Conservation (phyloP, 2,329 filamentous ascomycete species). For the Claviceps fusiformis region DNA sequence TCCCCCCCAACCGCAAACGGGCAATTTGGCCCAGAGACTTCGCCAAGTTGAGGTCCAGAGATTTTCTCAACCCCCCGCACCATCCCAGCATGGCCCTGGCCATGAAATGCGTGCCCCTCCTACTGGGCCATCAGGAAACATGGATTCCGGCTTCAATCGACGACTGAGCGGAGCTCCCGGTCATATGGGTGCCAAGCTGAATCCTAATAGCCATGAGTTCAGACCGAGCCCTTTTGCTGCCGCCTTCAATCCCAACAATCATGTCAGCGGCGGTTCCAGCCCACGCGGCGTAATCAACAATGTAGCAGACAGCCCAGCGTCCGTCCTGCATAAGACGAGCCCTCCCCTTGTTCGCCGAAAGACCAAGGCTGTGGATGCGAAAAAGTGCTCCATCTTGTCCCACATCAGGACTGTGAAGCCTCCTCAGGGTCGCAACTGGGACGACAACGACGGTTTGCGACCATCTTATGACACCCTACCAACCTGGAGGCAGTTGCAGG, state of each 20-base stretch:
- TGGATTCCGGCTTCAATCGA: constrained; percentile 38
- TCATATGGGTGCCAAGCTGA: constrained; percentile 43
- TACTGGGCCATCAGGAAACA: constrained; percentile 52
- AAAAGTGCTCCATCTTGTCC: constrained; percentile 46
- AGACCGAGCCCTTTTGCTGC: constrained; percentile 70
- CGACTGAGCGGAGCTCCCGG: constrained; percentile 36
- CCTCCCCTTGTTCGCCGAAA: constrained; percentile 54
- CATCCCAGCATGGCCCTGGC: constrained; percentile 37
- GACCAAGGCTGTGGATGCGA: constrained; percentile 55
- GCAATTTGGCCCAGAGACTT: constrained; percentile 35
- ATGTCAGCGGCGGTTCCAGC: constrained; percentile 56
- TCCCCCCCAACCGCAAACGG: constrained; percentile 26
- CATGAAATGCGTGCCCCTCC: constrained; percentile 60
- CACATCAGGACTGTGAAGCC: constrained; percentile 41
- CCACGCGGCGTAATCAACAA: constrained; percentile 50
- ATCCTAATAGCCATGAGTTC: constrained; percentile 63
- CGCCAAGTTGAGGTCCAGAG: constrained; percentile 39
- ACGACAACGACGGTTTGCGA: constrained; percentile 68
- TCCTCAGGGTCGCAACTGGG: constrained; percentile 46
- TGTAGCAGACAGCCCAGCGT: constrained; percentile 20
- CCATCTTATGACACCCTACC: constrained; percentile 74
- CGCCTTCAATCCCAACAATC: constrained; percentile 62
- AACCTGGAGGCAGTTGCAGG: constrained; percentile 63
- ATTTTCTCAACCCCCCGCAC: constrained; percentile 27
- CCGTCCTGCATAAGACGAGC: constrained; percentile 8